A percentile compares a stretch with the other conserved stretches of the same genome.
Evolutionary conservation across 2,329 filamentous ascomycete species (phyloP).

Genomic region (Microdochium bolleyi): DNA sequence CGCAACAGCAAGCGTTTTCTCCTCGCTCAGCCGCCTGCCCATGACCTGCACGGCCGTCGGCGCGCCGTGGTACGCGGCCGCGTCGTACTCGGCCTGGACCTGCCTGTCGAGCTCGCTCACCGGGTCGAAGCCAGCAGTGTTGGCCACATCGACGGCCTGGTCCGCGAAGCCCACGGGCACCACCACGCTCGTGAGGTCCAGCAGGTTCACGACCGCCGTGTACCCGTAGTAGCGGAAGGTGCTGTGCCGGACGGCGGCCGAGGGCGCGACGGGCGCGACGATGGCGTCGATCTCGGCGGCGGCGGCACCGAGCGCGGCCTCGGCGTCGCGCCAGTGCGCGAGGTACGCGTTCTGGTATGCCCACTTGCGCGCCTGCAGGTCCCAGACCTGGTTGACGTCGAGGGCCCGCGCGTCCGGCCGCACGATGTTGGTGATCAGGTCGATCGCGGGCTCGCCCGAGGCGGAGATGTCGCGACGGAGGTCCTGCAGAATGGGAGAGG

Average conservation of each 20-base stretch:
- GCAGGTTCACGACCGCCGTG: constrained; percentile 23
- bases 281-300: constrained; percentile 24
- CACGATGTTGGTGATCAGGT: constrained; percentile 20
- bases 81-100: constrained; percentile 13
- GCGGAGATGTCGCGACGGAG: constrained; percentile 14
- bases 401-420: constrained; percentile 10
- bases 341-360: constrained; percentile 24
- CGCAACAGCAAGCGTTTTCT: constrained; percentile 7
- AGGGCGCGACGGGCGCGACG: constrained; percentile 30
- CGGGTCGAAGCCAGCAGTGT: constrained; percentile 8
- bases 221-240: constrained; percentile 30
- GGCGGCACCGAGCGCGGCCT: constrained; percentile 7
- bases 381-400: constrained; percentile 14
- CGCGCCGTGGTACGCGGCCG: constrained; percentile 6
- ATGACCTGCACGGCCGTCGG: constrained; percentile 5
- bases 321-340: constrained; percentile 8
- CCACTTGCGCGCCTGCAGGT: constrained; percentile 21
- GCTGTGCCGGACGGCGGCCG: constrained; percentile 27
- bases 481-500: constrained; percentile 18
- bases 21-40: constrained; percentile 5
- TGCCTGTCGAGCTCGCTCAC: constrained; percentile 10
- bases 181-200: constrained; percentile 31
- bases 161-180: constrained; percentile 35
- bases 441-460: constrained; percentile 27
- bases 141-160: constrained; percentile 21